These are phyloP conservation scores for Cryptosporidium sp. DNA, from an alignment of 169 alveolate species.

Conservation along the genomic window DNA sequence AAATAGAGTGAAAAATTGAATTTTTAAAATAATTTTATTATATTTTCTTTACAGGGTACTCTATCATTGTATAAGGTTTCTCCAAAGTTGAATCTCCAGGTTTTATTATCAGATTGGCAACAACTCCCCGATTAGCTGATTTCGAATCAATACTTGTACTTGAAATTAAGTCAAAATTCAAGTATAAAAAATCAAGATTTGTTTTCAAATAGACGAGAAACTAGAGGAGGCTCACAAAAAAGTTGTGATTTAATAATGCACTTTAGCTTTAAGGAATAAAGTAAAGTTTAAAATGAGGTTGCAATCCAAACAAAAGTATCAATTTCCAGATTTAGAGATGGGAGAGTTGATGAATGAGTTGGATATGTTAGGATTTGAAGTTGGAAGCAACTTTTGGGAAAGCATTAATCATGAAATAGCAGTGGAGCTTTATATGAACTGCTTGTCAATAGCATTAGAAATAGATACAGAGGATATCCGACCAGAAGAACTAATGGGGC, in stretches of 20 bases:
- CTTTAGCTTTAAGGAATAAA: not conserved
- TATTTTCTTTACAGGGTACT: not conserved
- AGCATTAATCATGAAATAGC: conserved; percentile 60
- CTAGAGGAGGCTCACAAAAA: not conserved
- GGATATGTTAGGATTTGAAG: conserved; percentile 71
- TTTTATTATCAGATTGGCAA: no score
- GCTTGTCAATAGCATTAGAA: conserved; percentile 67
- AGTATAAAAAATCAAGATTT: not conserved
- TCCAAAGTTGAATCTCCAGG: no score
- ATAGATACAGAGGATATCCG: conserved; percentile 68
- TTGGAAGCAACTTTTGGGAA: conserved; percentile 66
- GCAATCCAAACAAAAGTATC: conserved; percentile 35
- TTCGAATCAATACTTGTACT: no score
- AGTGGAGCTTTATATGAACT: conserved; percentile 55
- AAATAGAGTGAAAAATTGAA: not conserved
- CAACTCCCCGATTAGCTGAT: not conserved
- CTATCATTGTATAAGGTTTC: not conserved
- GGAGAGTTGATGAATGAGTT: conserved; percentile 61
- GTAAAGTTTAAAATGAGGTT: not conserved
- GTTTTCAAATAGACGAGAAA: not conserved
- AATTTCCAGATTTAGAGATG: conserved; percentile 68
- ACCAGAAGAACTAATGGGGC: conserved; percentile 64
- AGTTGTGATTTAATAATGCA: not conserved
- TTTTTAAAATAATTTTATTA: no score
- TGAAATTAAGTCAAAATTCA: not conserved